These are phyloP conservation scores for Paraphaeosphaeria minitans DNA, from an alignment of 2,329 filamentous ascomycete genomes.

Conservation along the genomic window DNA sequence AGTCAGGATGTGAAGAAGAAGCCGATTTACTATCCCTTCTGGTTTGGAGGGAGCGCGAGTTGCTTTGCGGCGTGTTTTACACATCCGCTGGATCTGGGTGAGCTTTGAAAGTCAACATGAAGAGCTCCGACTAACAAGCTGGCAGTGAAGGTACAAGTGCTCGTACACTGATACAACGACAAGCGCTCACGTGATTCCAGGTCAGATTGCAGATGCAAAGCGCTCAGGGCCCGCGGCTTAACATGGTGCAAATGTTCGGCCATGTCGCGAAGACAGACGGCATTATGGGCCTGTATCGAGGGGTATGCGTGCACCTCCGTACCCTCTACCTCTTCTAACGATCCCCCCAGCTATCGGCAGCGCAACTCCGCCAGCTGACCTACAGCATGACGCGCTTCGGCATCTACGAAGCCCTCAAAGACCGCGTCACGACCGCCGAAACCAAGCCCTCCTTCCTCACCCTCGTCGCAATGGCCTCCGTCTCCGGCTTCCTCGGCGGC, in stretches of 20 bases:
- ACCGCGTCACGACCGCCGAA: conserved; percentile 61
- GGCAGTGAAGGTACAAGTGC: conserved; percentile 51
- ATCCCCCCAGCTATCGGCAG: conserved; percentile 73
- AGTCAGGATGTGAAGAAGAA: conserved; percentile 50
- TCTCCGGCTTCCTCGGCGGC: conserved; percentile 86
- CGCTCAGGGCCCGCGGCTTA: conserved; percentile 69
- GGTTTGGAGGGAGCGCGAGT: conserved; percentile 95
- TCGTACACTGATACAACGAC: conserved; percentile 4
- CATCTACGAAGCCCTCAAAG: conserved; percentile 92
- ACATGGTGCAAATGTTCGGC: conserved; percentile 83
- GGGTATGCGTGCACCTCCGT: conserved; percentile 55
- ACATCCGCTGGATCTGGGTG: conserved; percentile 90
- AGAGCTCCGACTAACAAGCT: conserved; percentile 33
- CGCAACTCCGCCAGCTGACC: conserved; percentile 86
- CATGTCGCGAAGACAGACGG: conserved; percentile 81
- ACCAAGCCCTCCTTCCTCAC: conserved; percentile 69
- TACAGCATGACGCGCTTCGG: conserved; percentile 97
- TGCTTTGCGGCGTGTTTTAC: conserved; percentile 91
- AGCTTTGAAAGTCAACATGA: conserved; percentile 44
- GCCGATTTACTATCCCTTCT: conserved; percentile 60
- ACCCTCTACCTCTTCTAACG: background rate
- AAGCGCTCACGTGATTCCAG: conserved; percentile 50
- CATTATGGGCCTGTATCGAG: conserved; percentile 81
- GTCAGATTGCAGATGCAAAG: conserved; percentile 84
- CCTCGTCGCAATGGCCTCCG: conserved; percentile 81